Conservation (phyloP, 129 eudicot species). For the Calendula officinalis region DNA sequence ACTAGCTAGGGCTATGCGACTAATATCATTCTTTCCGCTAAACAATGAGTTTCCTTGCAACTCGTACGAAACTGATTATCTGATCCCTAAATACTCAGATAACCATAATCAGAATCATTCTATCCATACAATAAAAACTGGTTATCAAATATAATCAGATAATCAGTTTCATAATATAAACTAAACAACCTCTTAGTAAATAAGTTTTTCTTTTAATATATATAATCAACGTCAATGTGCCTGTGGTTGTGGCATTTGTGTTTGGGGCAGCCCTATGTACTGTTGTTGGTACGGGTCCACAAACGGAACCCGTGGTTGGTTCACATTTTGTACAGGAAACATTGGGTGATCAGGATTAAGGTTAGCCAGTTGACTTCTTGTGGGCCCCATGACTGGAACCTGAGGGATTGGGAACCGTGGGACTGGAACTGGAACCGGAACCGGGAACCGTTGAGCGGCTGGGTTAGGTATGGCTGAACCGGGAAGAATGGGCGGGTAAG, state of each 20-base stretch:
- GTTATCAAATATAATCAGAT: not conserved
- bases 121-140: not conserved
- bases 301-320: slow-evolving; percentile 44
- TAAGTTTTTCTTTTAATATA: too few species aligned
- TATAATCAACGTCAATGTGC: too few species aligned
- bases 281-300: slow-evolving; percentile 61
- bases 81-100: not conserved
- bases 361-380: slow-evolving; percentile 39
- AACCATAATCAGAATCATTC: slow-evolving; percentile 1
- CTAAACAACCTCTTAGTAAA: not conserved
- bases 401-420: slow-evolving; percentile 55
- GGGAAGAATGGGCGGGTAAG: slow-evolving; percentile 37
- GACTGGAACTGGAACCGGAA: slow-evolving; percentile 22
- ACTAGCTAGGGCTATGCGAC: too few species aligned
- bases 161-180: not conserved
- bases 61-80: not conserved
- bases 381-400: slow-evolving; percentile 42
- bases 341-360: slow-evolving; percentile 20
- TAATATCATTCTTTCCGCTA: too few species aligned
- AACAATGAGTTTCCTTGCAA: too few species aligned
- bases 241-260: slow-evolving; percentile 49
- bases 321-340: slow-evolving; percentile 34
- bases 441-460: slow-evolving; percentile 42
- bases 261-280: slow-evolving; percentile 45
- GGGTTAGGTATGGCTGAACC: slow-evolving; percentile 14